Base-by-base conservation (phyloP, 225 moss, liverwort and hornwort genomes). In the Thuidium tamariscinum region DNA sequence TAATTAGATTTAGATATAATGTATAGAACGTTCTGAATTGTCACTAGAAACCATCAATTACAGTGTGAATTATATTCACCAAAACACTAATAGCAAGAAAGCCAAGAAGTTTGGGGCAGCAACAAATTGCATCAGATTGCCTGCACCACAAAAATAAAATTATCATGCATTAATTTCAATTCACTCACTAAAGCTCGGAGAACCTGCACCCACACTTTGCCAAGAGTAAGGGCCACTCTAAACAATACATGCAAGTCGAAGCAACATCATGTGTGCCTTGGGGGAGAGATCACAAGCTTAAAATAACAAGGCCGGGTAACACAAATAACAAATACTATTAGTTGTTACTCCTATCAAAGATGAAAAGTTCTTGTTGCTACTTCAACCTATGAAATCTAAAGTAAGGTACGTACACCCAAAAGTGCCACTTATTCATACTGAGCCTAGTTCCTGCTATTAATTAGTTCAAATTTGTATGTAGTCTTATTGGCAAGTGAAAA, bases 41-140 rank as follows among this genome's bases (percentile, higher is more conserved):
- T 81, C 15, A 11, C 2, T 2, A 5, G 5, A 13, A 30, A 41
- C 4, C 15, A 70, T 34, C 14, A 15, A 26, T 29, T 66, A 44
- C n/a, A n/a, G 46, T 57, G 79, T 48, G 81, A 26, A n/a, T 13
- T n/a, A n/a, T n/a, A 83, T 89, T 68, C 85, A 98, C 97, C 89
- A 96, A 97, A 61, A 97, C 96, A 90, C 94, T 93, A 30, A 96
- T 62, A 77, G 95, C 94, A 79, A 97, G 98, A 57, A 98, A 81
- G 48, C 97, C 97, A 26, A 97, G 93, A 86, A 98, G 76, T 98
- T 98, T 57, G 95, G 93, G 69, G 91, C 94, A 71, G 88, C 82
- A 41, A 95, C 22, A 75, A 89, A 97, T 49, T 95, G 96, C 96
- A 98, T 96, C 34, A 97, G 74, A 84, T 88, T 94, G 27, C 92